Conservation (phyloP, 2,329 filamentous ascomycete genomes). For the Raffaelea albimanens region DNA sequence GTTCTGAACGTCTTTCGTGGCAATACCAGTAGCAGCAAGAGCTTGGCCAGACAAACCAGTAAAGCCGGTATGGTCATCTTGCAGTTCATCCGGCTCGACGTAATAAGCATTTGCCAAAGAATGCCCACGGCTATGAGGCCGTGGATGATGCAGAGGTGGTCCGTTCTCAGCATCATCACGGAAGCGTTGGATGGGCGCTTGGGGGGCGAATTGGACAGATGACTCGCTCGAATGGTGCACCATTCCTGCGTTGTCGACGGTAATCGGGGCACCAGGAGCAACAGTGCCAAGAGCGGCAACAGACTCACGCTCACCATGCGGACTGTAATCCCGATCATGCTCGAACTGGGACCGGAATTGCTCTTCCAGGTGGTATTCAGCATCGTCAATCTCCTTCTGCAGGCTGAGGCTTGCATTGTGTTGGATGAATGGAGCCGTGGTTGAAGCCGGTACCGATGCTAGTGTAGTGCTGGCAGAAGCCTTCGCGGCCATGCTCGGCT, state of each 20-base stretch:
- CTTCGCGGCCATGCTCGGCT: conserved; percentile 22
- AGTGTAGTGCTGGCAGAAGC: background rate
- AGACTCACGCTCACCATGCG: conserved; percentile 38
- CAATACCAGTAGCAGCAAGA: conserved; percentile 9
- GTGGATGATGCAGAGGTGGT: conserved; percentile 58
- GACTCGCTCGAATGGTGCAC: conserved; percentile 30
- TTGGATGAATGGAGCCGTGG: conserved; percentile 23
- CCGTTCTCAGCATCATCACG: conserved; percentile 43
- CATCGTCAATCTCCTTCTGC: conserved; percentile 76
- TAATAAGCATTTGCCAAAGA: conserved; percentile 61
- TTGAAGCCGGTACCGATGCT: background rate
- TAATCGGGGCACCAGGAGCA: conserved; percentile 8
- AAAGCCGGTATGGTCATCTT: conserved; percentile 27
- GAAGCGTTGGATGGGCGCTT: conserved; percentile 37
- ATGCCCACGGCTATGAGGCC: conserved; percentile 64
- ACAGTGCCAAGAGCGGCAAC: conserved; percentile 14
- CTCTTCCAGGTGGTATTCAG: conserved; percentile 76
- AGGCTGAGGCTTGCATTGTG: conserved; percentile 71
- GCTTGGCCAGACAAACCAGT: conserved; percentile 25
- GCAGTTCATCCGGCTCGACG: conserved; percentile 42
- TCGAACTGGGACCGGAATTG: conserved; percentile 71
- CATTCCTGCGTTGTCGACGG: too few species aligned
- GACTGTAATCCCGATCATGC: conserved; percentile 63
- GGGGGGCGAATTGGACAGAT: conserved; percentile 33
- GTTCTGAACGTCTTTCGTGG: background rate